A percentile compares a stretch with the other conserved stretches of the same genome.
Evolutionary conservation across 768 basidiomycete genomes (phyloP).

Genomic region (Lactarius akahatsu): DNA sequence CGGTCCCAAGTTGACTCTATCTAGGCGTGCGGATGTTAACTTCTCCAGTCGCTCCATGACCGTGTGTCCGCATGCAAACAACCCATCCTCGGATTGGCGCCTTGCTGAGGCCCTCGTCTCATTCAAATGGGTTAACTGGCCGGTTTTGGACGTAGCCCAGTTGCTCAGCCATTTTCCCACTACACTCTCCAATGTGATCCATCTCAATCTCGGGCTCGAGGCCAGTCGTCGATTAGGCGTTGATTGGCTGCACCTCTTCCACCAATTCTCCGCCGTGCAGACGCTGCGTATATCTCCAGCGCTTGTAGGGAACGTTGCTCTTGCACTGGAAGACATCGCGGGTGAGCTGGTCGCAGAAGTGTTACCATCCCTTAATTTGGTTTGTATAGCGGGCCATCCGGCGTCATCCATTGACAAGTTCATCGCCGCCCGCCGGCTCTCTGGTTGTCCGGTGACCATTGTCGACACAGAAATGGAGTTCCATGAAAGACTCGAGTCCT

Average conservation of each 20-base stretch:
- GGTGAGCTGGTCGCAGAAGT: neutral
- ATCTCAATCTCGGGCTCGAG: neutral
- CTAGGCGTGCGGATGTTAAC: too few relatives aligned
- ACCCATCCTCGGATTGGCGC: too few relatives aligned
- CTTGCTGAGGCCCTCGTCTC: neutral
- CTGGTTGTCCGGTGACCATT: neutral
- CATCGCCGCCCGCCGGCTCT: neutral
- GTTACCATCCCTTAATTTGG: neutral
- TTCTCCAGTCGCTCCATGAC: too few relatives aligned
- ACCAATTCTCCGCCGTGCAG: neutral
- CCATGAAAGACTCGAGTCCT: too few relatives aligned
- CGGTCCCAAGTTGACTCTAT: neutral
- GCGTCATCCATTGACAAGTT: neutral
- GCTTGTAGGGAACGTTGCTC: neutral
- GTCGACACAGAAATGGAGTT: too few relatives aligned
- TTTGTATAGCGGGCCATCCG: neutral
- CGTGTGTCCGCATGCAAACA: too few relatives aligned
- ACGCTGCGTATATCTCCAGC: neutral
- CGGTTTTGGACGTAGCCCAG: neutral
- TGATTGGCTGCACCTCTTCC: neutral
- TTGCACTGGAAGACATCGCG: neutral
- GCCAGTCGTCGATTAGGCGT: neutral
- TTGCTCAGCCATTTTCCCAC: neutral
- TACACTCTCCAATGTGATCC: neutral
- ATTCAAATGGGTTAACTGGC: neutral